Evolutionary conservation across 2,329 filamentous ascomycete genomes (phyloP).

Genomic region (Aureobasidium sp.): DNA sequence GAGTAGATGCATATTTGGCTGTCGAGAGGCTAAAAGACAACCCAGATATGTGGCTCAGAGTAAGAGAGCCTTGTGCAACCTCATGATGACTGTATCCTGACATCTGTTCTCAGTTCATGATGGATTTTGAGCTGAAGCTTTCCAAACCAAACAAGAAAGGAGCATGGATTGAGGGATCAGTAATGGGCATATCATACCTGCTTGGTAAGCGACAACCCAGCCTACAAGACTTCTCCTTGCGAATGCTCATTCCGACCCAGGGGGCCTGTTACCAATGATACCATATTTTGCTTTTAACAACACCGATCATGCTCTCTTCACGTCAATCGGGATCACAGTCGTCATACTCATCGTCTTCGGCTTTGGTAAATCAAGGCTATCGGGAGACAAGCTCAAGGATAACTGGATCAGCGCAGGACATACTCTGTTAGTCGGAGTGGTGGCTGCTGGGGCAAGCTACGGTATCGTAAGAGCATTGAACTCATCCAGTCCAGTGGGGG

Average conservation of each 20-base stretch:
- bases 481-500: no score
- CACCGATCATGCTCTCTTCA: slow-evolving; percentile 33
- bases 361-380: slow-evolving; percentile 32
- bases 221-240: background rate
- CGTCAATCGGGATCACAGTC: slow-evolving; percentile 43
- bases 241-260: slow-evolving; percentile 10
- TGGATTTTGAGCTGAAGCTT: background rate
- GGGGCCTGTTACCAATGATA: slow-evolving; percentile 37
- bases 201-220: background rate
- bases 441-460: no score
- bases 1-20: background rate
- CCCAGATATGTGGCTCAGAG: background rate
- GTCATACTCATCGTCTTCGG: slow-evolving; percentile 43
- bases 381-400: no score
- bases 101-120: background rate
- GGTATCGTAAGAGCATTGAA: no score
- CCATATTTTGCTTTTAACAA: slow-evolving; percentile 41
- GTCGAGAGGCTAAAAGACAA: background rate
- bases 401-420: no score
- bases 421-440: no score
- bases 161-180: background rate
- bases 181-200: background rate
- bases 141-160: background rate
- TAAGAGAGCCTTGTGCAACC: background rate
- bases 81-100: background rate